Evolutionary conservation across 345 rosid species (phyloP), one percentile per base, ranked within the genome.

Genomic region (Populus pruinosa): DNA sequence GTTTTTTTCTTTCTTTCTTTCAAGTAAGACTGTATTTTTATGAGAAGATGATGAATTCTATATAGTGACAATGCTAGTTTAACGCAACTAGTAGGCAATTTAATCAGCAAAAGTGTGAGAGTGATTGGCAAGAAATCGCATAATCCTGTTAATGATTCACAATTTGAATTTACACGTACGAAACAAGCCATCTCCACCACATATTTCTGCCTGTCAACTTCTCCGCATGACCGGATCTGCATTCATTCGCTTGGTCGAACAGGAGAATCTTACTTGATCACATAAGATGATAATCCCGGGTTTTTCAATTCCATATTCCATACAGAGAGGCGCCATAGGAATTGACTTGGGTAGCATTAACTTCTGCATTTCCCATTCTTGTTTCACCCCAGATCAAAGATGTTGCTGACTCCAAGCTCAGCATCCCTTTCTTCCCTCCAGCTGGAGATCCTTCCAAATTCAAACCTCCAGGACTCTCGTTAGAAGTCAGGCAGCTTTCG

Each of bases 401-500:
- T 77, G 85, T 56, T 23, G 79, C 61, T 11, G 87, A 66, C 55
- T 85, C 88, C 79, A 85, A 25, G 76, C 84, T 85, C 49, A 69
- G 20, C 66, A 82, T 79, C 70, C 84, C 79, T 67, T 83, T 88
- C 87, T 85, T 89, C 72, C 83, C 85, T 67, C 83, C 90, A 49
- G 71, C 78, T 2, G 87, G 80, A n/a, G 91, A 85, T 71, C 83
- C 87, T 81, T 88, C 87, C 35, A 81, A 79, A 18, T 77, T 69
- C 70, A 84, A 77, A 62, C 88, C 88, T 74, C 81, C 84, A 5
- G 89, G 89, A 74, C 91, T 86, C 81, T 80, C 93, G 2, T 88
- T 89, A 9, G 90, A 89, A 56, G 94, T 89, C 83, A 90, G 79
- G 82, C 92, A 90, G 84, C 94, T 90, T 72, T 89, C 92, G 0